Evolutionary conservation across 2,329 filamentous ascomycete species (phyloP), one percentile per base, ranked within the genome.

Genomic region (Phaeomoniella chlamydospora): DNA sequence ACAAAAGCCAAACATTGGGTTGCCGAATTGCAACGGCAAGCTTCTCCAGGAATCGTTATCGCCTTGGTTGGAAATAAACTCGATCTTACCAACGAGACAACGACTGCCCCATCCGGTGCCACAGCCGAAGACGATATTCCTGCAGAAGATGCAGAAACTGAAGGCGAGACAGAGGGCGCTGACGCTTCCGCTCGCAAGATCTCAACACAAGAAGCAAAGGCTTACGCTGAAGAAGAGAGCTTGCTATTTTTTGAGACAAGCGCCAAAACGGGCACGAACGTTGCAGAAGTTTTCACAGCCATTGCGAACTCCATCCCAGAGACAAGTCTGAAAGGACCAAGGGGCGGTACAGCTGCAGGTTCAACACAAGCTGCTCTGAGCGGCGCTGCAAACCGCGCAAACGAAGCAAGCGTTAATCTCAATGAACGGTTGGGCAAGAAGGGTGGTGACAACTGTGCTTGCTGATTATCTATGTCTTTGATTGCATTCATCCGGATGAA

Each of bases 1-100:
- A 77, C 85, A 61, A 96, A 98, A 67, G 90, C 90, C 36, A 93
- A 93, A 65, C 88, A 96, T 69, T 98, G 88, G 88, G 87, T 98
- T 38, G 88, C 88, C 38, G 88, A 98, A 63, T 73, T 98, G 39
- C 88, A 96, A 65, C 77, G 88, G 53, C 90, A 98, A 63, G 90
- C 90, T 2, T 90, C 82, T 9, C 88, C 88, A 2, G 88, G 88
- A 16, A 96, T 98, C 50, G 88, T 96, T 39, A 96, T 98, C 52
- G 86, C 88, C 37, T 74, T 98, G 31, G 90, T 96, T 26, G 88
- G 88, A 52, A 98, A 98, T 73, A 94, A 94, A 68, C 70, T 90
- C 43, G 88, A 98, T 68, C 68, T 98, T 50, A 47, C 49, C 11
- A 55, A 51, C 16, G 48, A 52, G 31, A 33, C 44, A 18, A 29